phyloP scores from a whole-genome alignment of 768 basidiomycete genomes.

The Rhizopogon vinicolor region DNA sequence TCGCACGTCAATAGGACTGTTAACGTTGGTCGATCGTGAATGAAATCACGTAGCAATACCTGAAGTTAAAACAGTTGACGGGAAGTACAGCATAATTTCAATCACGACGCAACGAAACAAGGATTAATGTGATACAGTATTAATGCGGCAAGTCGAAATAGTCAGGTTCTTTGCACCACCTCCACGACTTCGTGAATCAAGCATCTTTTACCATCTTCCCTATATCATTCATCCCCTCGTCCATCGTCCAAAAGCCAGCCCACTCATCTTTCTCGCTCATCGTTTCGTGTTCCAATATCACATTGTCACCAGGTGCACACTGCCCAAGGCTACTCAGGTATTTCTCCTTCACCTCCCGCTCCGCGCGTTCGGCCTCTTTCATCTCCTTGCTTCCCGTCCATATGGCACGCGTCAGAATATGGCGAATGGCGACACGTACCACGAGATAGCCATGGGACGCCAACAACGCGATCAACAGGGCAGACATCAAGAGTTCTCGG shows the following conservation, averaged over 20 bases:
- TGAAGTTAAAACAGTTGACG: too few species aligned
- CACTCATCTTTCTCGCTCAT: slow-evolving; percentile 18
- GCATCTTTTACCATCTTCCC: slow-evolving; percentile 59
- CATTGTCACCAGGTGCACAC: slow-evolving; percentile 10
- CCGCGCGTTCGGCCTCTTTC: slow-evolving; percentile 48
- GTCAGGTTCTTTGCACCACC: background rate
- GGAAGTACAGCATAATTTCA: too few species aligned
- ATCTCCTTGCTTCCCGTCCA: slow-evolving; percentile 76
- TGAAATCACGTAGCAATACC: too few species aligned
- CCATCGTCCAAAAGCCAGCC: slow-evolving; percentile 60
- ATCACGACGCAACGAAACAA: too few species aligned
- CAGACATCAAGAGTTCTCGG: slow-evolving; percentile 52
- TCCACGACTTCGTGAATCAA: slow-evolving; percentile 14
- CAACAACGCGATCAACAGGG: slow-evolving; percentile 68
- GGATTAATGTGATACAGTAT: background rate
- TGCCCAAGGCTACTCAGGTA: slow-evolving; percentile 30
- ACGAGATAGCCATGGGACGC: slow-evolving; percentile 87
- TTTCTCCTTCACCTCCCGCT: slow-evolving; percentile 47
- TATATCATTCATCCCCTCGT: slow-evolving; percentile 75
- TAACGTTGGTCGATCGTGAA: too few species aligned
- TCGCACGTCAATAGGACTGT: too few species aligned
- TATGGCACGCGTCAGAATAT: slow-evolving; percentile 66
- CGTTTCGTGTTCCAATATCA: slow-evolving; percentile 4
- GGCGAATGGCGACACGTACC: slow-evolving; percentile 55
- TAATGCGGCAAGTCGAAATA: background rate